A percentile compares a stretch with the other conserved stretches of the same genome.
These are phyloP conservation scores for Furcasterigmium sp. DNA, from an alignment of 2,329 filamentous ascomycete species.

Conservation along the genomic window DNA sequence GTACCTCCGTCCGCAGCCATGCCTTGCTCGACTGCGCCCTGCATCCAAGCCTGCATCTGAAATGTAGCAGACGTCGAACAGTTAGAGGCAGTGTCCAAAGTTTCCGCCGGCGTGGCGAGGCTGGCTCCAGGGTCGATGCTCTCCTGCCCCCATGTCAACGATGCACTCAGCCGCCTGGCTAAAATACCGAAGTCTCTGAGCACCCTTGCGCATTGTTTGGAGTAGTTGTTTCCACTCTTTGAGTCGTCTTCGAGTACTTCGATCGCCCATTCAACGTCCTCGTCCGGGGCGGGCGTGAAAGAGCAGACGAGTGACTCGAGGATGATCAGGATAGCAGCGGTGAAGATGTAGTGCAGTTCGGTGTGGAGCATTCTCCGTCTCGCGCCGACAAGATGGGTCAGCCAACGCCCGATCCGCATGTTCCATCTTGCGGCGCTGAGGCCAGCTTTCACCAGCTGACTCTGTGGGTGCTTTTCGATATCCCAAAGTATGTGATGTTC, in stretches of 20 bases:
- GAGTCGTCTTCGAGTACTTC: constrained; percentile 34
- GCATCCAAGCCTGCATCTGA: too few relatives aligned
- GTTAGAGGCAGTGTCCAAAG: too few relatives aligned
- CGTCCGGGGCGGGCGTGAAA: constrained; percentile 17
- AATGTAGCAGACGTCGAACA: too few relatives aligned
- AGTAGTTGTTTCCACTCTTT: constrained; percentile 30
- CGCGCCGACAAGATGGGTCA: constrained; percentile 25
- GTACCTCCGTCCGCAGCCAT: too few relatives aligned
- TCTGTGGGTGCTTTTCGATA: constrained; percentile 17
- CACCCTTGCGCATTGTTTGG: constrained; percentile 29
- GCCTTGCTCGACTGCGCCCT: too few relatives aligned
- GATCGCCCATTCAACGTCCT: constrained; percentile 33
- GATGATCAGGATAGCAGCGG: constrained; percentile 41
- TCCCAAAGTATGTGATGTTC: constrained; percentile 1
- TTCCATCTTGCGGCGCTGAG: constrained; percentile 39
- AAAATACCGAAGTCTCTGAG: constrained; percentile 31
- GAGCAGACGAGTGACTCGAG: constrained; percentile 35
- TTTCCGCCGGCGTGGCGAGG: neutral
- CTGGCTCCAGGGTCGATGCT: neutral
- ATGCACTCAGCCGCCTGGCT: constrained; percentile 25
- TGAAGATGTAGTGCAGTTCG: constrained; percentile 44
- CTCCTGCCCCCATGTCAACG: constrained; percentile 8
- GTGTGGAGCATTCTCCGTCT: constrained; percentile 35
- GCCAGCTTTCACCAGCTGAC: constrained; percentile 30
- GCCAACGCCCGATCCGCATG: constrained; percentile 35